Evolutionary conservation across 2,329 filamentous ascomycete species (phyloP), one percentile per base, ranked within the genome.

Genomic region (Hymenoscyphus repandus): DNA sequence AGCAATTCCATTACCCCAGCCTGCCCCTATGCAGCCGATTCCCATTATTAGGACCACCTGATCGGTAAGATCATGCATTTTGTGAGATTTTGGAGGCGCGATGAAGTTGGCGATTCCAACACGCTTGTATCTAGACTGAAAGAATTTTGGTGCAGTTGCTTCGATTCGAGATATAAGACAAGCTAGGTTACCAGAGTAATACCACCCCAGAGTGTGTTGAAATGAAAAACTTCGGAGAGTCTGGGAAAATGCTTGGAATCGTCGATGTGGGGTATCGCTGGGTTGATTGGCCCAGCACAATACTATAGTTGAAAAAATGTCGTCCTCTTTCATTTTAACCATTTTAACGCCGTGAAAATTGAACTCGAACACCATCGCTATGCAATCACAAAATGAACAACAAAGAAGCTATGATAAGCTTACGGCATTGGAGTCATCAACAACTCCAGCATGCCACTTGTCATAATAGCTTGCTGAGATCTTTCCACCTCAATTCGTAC

Each of bases 371-470:
- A 64, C 70, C 70, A 63, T 66, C 68, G 69, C 69, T 70, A 72
- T 72, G 69, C 69, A 70, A 7, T 27, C 7, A 27, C 22, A 58
- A 44, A 60, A 42, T 58, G 49, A 53, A 47, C 57, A 48, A 47
- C 46, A 45, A 41, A 44, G 51, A 13, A 34, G 15, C 17, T 47
- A 47, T 31, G 40, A 3, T 45, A 54, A 38, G 6, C 38, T 62
- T 55, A 66, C 46, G 64, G 63, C 45, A 64, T 63, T 7, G 73
- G 76, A 47, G 78, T 74, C 62, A 86, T 80, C 57, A 88, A 69
- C 73, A 88, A 86, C 61, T 92, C 88, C 57, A 97, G 71, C 91
- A 97, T 96, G 2, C 92, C 93, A 58, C 80, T 80, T 10, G 89
- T 91, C 70, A 87, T 83, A 60, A 82, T 85, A 1, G 92, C 91